Evolutionary conservation across 2,329 filamentous ascomycete genomes (phyloP).

Genomic region (Epichloe typhina): DNA sequence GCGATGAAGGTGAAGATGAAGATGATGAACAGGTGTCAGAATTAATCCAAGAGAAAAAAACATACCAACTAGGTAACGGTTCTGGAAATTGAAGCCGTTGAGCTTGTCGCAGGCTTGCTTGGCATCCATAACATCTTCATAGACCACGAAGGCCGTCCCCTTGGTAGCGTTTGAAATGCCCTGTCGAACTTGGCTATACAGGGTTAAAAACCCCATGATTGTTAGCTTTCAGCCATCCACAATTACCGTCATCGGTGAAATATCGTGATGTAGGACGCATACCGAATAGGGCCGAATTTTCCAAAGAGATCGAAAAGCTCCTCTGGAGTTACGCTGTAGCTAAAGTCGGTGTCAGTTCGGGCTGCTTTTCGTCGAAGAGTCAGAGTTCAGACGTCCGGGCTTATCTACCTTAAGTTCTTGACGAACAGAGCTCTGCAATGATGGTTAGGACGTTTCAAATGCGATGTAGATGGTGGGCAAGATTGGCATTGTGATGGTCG

Average conservation of each 20-base stretch:
- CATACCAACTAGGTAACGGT: conserved; percentile 94
- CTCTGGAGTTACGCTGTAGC: conserved; percentile 97
- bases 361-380: background rate
- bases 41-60: background rate
- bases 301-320: conserved; percentile 98
- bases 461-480: background rate
- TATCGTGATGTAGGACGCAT: conserved; percentile 24
- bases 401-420: conserved; percentile 84
- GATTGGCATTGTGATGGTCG: background rate
- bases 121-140: conserved; percentile 97
- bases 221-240: conserved; percentile 1
- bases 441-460: conserved; percentile 18
- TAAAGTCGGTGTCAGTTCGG: conserved; percentile 25
- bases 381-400: background rate
- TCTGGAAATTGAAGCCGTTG: conserved; percentile 99
- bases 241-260: background rate
- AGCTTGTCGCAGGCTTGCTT: conserved; percentile 99
- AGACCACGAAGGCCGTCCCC: conserved; percentile 97
- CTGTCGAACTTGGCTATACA: conserved; percentile 82
- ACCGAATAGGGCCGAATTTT: conserved; percentile 93
- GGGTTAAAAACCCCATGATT: conserved; percentile 3
- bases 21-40: conserved; percentile 5
- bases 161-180: conserved; percentile 96
- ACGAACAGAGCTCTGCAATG: conserved; percentile 86
- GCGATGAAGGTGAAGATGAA: background rate